Evolutionary conservation across 2,329 filamentous ascomycete species (phyloP).

Genomic region (Phialophora chinensis): DNA sequence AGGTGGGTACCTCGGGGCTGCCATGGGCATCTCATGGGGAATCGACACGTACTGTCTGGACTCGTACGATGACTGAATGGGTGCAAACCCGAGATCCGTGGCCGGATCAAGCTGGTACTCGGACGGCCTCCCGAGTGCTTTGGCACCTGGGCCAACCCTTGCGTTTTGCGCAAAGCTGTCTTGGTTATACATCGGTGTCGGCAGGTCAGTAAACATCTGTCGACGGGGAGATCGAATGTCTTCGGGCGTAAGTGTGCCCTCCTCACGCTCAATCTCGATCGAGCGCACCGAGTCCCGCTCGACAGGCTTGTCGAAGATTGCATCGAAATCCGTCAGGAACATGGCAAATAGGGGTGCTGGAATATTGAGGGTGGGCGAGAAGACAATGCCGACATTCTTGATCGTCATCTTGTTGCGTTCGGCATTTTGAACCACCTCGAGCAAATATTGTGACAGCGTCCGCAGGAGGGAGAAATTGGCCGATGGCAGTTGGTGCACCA

Average conservation of each 20-base stretch:
- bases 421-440: conserved; percentile 88
- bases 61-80: conserved; percentile 50
- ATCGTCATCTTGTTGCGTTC: conserved; percentile 98
- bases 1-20: conserved; percentile 33
- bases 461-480: conserved; percentile 82
- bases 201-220: conserved; percentile 71
- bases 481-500: conserved; percentile 79
- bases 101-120: conserved; percentile 60
- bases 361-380: conserved; percentile 95
- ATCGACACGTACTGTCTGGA: conserved; percentile 41
- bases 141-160: conserved; percentile 40
- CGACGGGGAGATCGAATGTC: conserved; percentile 68
- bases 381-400: conserved; percentile 96
- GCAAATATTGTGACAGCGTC: conserved; percentile 85
- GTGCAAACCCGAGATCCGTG: conserved; percentile 41
- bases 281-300: conserved; percentile 23
- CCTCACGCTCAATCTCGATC: conserved; percentile 47
- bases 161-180: conserved; percentile 53
- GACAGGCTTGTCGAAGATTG: conserved; percentile 77
- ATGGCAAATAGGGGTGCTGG: conserved; percentile 92
- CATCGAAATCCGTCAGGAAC: conserved; percentile 87
- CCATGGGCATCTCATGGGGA: conserved; percentile 38
- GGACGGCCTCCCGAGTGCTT: conserved; percentile 40
- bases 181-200: conserved; percentile 67
- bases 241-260: conserved; percentile 49